Evolutionary conservation across 495 filamentous ascomycete genomes (phyloP).

Genomic region (Haplographium delicatum): DNA sequence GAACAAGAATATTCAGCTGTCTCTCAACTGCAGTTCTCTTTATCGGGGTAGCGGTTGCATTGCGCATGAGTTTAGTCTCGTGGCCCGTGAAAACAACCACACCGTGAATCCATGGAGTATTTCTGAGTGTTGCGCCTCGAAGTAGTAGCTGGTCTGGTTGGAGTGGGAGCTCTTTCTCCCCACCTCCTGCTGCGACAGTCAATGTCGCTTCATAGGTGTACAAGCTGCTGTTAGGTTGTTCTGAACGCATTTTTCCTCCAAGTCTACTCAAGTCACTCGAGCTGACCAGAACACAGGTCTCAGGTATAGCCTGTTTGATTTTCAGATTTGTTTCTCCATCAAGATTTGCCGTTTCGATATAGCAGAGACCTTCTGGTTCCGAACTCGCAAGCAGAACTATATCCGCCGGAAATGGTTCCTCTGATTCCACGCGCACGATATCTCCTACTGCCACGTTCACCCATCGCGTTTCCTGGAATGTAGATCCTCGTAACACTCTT

Average conservation of each 20-base stretch:
- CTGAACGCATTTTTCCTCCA: conserved; percentile 81
- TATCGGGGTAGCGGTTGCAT: conserved; percentile 95
- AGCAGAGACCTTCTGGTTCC: conserved; percentile 95
- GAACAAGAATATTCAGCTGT: conserved; percentile 87
- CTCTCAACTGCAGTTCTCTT: conserved; percentile 94
- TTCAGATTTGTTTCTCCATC: conserved; percentile 99
- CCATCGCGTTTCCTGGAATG: conserved; percentile 86
- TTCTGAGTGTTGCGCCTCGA: conserved; percentile 88
- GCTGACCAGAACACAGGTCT: conserved; percentile 84
- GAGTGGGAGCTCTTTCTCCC: conserved; percentile 87
- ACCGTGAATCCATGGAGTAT: conserved; percentile 97
- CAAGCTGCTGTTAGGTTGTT: conserved; percentile 97
- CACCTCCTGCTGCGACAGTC: conserved; percentile 87
- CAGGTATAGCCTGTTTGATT: conserved; percentile 96
- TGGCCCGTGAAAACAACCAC: conserved; percentile 97
- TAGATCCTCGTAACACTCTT: conserved; percentile 74
- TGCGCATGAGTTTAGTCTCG: conserved; percentile 98
- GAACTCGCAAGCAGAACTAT: conserved; percentile 88
- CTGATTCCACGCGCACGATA: conserved; percentile 89
- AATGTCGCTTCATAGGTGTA: conserved; percentile 98
- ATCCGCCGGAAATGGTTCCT: conserved; percentile 95
- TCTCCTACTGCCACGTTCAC: conserved; percentile 91
- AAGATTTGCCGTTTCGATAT: conserved; percentile 97
- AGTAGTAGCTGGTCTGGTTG: conserved; percentile 73
- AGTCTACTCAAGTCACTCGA: conserved; percentile 80